Evolutionary conservation across 2,329 filamentous ascomycete genomes (phyloP).

Genomic region (Ceratocystis lukuohia): DNA sequence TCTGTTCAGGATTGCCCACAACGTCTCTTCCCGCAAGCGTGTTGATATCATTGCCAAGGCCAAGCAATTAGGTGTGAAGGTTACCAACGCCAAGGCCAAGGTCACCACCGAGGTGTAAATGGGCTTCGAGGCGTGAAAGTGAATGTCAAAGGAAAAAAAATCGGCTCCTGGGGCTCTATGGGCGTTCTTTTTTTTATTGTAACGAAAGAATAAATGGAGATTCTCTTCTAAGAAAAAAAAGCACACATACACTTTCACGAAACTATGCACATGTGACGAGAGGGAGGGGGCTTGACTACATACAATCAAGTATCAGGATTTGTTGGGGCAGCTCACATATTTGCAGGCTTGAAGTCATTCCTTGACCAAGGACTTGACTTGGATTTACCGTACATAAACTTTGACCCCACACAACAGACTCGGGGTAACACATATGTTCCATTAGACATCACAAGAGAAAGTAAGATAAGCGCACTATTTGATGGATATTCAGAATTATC

Average conservation of each 20-base stretch:
- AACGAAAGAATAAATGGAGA: constrained; percentile 20
- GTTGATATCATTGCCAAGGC: constrained; percentile 95
- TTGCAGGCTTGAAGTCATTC: neutral
- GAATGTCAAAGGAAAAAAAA: constrained; percentile 19
- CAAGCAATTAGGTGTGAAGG: constrained; percentile 98
- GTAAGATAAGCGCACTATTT: neutral
- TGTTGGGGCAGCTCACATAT: too few species aligned
- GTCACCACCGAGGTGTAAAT: constrained; percentile 83
- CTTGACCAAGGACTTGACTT: neutral
- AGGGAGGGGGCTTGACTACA: neutral
- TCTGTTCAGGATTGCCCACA: constrained; percentile 75
- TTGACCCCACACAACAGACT: neutral
- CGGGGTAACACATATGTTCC: neutral
- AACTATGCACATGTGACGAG: neutral
- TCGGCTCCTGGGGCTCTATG: constrained; percentile 19
- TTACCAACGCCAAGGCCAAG: constrained; percentile 98
- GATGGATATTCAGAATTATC: neutral
- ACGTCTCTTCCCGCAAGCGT: constrained; percentile 96
- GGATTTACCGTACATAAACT: neutral
- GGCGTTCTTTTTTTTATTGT: constrained; percentile 20
- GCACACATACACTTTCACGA: constrained; percentile 19
- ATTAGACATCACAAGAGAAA: neutral
- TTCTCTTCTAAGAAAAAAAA: constrained; percentile 17
- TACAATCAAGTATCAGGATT: neutral
- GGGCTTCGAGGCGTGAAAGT: constrained; percentile 16